Base-by-base conservation (phyloP, 2,329 filamentous ascomycete species). In the Colletotrichum simmondsii region DNA sequence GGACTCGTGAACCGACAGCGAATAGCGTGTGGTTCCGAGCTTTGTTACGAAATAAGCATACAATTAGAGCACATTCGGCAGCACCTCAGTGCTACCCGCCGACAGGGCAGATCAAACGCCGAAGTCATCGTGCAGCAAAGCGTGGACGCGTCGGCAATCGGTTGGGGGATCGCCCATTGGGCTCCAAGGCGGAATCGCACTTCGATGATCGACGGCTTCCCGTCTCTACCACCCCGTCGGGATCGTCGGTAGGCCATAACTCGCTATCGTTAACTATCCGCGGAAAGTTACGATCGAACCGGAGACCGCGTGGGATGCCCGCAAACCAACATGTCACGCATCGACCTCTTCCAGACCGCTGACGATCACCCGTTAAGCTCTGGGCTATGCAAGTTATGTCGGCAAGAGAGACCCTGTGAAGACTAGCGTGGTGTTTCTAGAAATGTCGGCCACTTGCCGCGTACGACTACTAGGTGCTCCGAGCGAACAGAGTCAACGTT, bases 131-230 rank as follows among this genome's bases (percentile, higher is more conserved):
- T 42, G 37, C 6, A 42, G 37, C 16, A 42, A 5, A 19, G 24
- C 10, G 4, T 65, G 12, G 19, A 22, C 16, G 32, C 4, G n/a
- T 30, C 24, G 30, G 42, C 19, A 10, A 22, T 22, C 16, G 67
- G 11, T 24, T 16, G 53, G 28, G 42, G 49, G 42, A 63, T 46
- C 2, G 42, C 2, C n/a, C 2, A 14, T 30, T 42, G 69, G 59
- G 30, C 42, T 14, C 37, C 49, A 37, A 42, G 56, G 32, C 56
- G 35, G 57, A 19, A 71, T 49, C 57, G 35, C 28, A 26, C 64
- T 28, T 19, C 53, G 26, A 69, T 69, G 69, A 72, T 72, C 65
- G 59, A 54, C 65, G 53, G 52, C 24, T 69, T 64, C 58, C 69
- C 65, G 65, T 12, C 30, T 24, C 22, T 53, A 63, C 58, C 69